Conservation (phyloP, 192 early-diverging fungal species). For the Linnemannia zychae region DNA sequence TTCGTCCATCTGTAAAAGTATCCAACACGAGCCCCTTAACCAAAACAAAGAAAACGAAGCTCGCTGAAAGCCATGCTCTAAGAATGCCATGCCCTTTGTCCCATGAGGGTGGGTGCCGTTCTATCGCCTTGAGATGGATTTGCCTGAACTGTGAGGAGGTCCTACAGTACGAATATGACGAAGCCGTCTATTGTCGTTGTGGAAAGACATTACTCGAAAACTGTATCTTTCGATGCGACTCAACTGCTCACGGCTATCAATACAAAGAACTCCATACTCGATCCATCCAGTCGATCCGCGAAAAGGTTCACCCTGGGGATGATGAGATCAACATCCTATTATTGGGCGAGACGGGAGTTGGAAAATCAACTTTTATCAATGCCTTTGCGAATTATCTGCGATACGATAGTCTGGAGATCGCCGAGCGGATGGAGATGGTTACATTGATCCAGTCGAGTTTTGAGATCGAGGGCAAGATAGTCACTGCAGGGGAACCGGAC, state of each 20-base stretch:
- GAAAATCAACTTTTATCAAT: slow-evolving; percentile 54
- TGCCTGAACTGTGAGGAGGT: slow-evolving; percentile 22
- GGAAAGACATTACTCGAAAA: slow-evolving; percentile 15
- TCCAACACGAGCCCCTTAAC: not conserved
- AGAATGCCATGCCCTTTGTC: slow-evolving; percentile 20
- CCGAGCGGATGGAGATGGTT: slow-evolving; percentile 17
- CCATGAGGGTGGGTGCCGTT: slow-evolving; percentile 17
- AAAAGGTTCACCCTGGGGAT: slow-evolving; percentile 17
- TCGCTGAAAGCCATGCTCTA: slow-evolving; percentile 17
- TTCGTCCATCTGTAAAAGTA: slow-evolving; percentile 17
- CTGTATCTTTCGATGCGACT: slow-evolving; percentile 24
- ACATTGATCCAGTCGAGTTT: slow-evolving; percentile 35
- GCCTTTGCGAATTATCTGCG: slow-evolving; percentile 43
- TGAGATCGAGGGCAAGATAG: slow-evolving; percentile 15
- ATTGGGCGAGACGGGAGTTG: slow-evolving; percentile 45
- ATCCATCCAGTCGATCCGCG: slow-evolving; percentile 19
- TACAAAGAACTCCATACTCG: slow-evolving; percentile 21
- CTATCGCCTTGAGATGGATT: slow-evolving; percentile 15
- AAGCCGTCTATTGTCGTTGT: slow-evolving; percentile 17
- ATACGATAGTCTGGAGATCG: slow-evolving; percentile 34
- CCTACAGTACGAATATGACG: slow-evolving; percentile 17
- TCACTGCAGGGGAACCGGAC: slow-evolving; percentile 23
- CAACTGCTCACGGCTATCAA: slow-evolving; percentile 25
- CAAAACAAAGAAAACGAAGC: slow-evolving; percentile 16
- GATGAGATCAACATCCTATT: slow-evolving; percentile 37